Base-by-base conservation (phyloP, 805 yeast species). In the Nakazawaea pomicola region DNA sequence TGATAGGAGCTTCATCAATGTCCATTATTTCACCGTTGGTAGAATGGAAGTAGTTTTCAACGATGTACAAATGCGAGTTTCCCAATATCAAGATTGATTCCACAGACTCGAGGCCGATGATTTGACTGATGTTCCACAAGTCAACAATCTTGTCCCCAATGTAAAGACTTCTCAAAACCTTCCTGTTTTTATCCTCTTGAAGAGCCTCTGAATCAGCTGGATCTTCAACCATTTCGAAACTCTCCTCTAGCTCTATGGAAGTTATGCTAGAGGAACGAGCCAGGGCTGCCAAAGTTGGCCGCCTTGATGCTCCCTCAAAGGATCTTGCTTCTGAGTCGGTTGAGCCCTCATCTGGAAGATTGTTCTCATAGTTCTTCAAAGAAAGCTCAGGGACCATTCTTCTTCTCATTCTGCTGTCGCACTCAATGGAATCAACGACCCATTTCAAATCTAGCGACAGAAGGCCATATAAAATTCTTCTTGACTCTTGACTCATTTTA, bases 51-150 rank as follows among this genome's bases (percentile, higher is more conserved):
- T 80, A 88, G 50, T 78, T 77, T 44, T 78, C 85, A 41, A 83
- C 75, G 49, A 86, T 61, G 52, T 87, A 89, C 7, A 85, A 49
- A 51, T 82, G 80, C 4, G 68, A 64, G 3, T 68, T 61, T 0
- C 95, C 95, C 29, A 81, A 56, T 20, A 88, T 83, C 57, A 88
- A 61, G 29, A 88, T 67, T 12, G 91, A 85, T 53, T 87, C 95
- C 14, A 72, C 65, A 2, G 89, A 78, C 23, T 80, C 85, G n/a
- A 88, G 61, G 0, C 95, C 96, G 43, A 81, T 62, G 16, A 89
- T 75, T 36, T 79, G 77, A 41, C 90, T 77, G 1, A 84, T 78
- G 55, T 88, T 88, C 80, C 86, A 80, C 14, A 88, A 61, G 11
- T 76, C 75, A n/a, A 65, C 71, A 18, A 89, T 84, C 34, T 70